A percentile compares a stretch with the other conserved stretches of the same genome.
Conservation (phyloP, 345 rosid species). For the Pistacia vera region DNA sequence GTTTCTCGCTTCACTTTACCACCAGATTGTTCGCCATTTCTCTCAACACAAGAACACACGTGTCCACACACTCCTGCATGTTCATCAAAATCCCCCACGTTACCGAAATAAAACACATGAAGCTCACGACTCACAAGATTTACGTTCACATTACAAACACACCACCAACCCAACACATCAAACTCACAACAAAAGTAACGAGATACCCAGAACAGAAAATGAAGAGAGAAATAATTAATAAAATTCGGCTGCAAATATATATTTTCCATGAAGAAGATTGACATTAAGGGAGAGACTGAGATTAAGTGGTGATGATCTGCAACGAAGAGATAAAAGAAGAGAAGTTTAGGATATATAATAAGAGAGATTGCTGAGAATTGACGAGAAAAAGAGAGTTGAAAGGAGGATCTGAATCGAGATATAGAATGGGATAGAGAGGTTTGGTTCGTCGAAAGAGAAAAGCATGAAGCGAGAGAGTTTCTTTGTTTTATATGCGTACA, state of each 20-base stretch:
- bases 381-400: slow-evolving; percentile 19
- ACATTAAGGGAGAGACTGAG: slow-evolving; percentile 1
- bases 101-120: neutral
- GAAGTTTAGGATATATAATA: neutral
- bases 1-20: slow-evolving; percentile 66
- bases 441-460: slow-evolving; percentile 21
- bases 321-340: neutral
- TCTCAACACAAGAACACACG: slow-evolving; percentile 27
- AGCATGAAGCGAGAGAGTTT: slow-evolving; percentile 38
- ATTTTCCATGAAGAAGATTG: neutral
- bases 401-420: slow-evolving; percentile 34
- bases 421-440: slow-evolving; percentile 2
- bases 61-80: slow-evolving; percentile 50
- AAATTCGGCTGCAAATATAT: neutral
- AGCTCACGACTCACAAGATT: slow-evolving; percentile 26
- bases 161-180: slow-evolving; percentile 30
- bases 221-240: slow-evolving; percentile 1
- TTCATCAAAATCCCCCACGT: slow-evolving; percentile 30
- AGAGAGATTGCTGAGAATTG: slow-evolving; percentile 21
- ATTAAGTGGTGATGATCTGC: slow-evolving; percentile 16
- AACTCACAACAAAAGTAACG: slow-evolving; percentile 26
- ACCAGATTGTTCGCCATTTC: slow-evolving; percentile 55
- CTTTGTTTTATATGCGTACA: slow-evolving; percentile 11
- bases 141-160: slow-evolving; percentile 44
- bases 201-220: neutral